Base-by-base conservation (phyloP, 1,139 yeast species). In the Pichia sorboxylosa region DNA sequence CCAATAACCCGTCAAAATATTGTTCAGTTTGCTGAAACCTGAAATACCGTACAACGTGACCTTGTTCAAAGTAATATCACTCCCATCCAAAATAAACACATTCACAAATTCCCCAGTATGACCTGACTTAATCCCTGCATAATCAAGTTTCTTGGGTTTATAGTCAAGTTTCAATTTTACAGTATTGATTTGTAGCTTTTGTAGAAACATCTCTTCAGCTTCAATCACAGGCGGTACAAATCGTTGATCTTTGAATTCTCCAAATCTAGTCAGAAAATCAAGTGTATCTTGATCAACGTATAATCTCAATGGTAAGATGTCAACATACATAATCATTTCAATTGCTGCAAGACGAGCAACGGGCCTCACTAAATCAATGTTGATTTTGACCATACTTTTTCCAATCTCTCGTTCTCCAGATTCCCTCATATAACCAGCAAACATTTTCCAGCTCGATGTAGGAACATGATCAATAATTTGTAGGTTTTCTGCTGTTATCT, bases 241-340 rank as follows among this genome's bases (percentile, higher is more conserved):
- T 37, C 94, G 57, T 9, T 63, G 58, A 49, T 83, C 94, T 45
- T 73, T 77, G 49, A 90, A 90, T 38, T 77, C 85, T 31, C 80
- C 73, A 55, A 84, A 90, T 29, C 96, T 61, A 1, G 73, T 69
- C 28, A 85, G 45, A 47, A 90, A 87, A 36, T 85, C 96, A 17
- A 85, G 61, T 0, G 96, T 81, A 48, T 90, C 97, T 54, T 90
- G 98, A 54, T 92, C 98, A 26, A 90, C 74, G 50, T 84, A 85
- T 15, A 92, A 54, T 33, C 95, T 60, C 26, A 90, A 48, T 0
- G 98, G 98, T 23, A 82, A 59, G 0, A 83, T 55, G 3, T 65
- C 27, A 1, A 78, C 61, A 25, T 64, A 59, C 34, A 83, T 47
- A 2, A 73, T 59, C 13, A 79, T 57, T 48, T 92, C 98, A 1